These are phyloP conservation scores for Skeletonema potamos DNA, from an alignment of 108 stramenopile genomes.

Conservation along the genomic window DNA sequence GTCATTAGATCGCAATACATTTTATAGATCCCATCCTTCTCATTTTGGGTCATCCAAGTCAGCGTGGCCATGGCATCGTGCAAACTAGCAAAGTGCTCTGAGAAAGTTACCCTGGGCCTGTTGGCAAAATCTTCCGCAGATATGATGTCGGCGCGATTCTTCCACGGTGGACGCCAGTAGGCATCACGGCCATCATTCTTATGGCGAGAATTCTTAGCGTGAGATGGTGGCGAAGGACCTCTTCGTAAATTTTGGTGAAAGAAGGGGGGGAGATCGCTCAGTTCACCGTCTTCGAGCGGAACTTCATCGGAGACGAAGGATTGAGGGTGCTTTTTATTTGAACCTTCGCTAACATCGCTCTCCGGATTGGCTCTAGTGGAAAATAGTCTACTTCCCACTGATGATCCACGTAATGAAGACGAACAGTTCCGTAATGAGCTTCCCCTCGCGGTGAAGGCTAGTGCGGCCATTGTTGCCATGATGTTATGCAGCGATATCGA, in stretches of 20 bases:
- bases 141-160: conserved; percentile 53
- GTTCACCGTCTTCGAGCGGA: conserved; percentile 35
- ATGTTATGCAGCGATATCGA: too few species aligned
- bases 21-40: conserved; percentile 58
- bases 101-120: conserved; percentile 72
- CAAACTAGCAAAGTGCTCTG: conserved; percentile 62
- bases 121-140: conserved; percentile 80
- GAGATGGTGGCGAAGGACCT: conserved; percentile 13
- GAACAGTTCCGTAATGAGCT: neutral
- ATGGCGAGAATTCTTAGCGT: conserved; percentile 15
- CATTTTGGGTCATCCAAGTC: conserved; percentile 67
- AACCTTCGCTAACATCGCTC: neutral
- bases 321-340: conserved; percentile 18
- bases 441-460: neutral
- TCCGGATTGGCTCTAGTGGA: conserved; percentile 3
- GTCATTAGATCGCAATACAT: conserved; percentile 70
- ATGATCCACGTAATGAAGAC: neutral
- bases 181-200: conserved; percentile 55
- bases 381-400: neutral
- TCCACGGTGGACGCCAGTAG: conserved; percentile 67
- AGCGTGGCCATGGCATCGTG: conserved; percentile 71
- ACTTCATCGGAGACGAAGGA: conserved; percentile 43
- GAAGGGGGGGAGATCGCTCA: conserved; percentile 36
- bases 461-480: neutral
- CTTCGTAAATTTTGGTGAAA: conserved; percentile 16